These are phyloP conservation scores for Phalaenopsis hybrid DNA, from an alignment of 116 monocot genomes.

Conservation along the genomic window DNA sequence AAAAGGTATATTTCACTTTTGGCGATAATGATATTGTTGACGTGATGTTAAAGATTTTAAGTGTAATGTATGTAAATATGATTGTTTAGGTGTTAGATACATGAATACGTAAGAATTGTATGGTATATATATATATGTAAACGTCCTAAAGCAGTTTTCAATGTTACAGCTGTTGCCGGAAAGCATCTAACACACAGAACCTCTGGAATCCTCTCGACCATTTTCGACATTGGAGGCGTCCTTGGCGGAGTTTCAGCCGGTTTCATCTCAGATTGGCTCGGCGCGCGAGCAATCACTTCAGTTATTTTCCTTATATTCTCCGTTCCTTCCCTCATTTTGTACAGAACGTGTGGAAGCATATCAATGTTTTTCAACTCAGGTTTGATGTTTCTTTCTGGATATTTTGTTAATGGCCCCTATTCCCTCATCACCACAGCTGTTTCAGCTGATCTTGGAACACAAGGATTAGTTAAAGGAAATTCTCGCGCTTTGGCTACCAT, in stretches of 20 bases:
- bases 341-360: slow-evolving; percentile 50
- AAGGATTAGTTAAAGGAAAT: slow-evolving; percentile 52
- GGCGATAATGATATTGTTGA: too few species aligned
- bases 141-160: neutral
- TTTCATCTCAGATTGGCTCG: slow-evolving; percentile 68
- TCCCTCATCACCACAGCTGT: slow-evolving; percentile 94
- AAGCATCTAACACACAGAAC: slow-evolving; percentile 62
- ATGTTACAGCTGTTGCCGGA: slow-evolving; percentile 76
- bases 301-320: slow-evolving; percentile 71
- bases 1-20: too few species aligned
- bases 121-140: too few species aligned
- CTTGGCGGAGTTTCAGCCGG: slow-evolving; percentile 87
- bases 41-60: too few species aligned
- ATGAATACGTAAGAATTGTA: too few species aligned
- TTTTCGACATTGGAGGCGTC: slow-evolving; percentile 93
- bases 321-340: slow-evolving; percentile 61
- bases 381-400: slow-evolving; percentile 86
- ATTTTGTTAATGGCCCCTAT: slow-evolving; percentile 94
- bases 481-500: slow-evolving; percentile 89
- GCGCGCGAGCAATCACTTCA: slow-evolving; percentile 67
- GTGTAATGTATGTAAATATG: too few species aligned
- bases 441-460: slow-evolving; percentile 80
- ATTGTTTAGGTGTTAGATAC: too few species aligned
- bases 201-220: slow-evolving; percentile 80
- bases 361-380: slow-evolving; percentile 52